A percentile compares a stretch with the other conserved stretches of the same genome.
Conservation (phyloP, 2,329 filamentous ascomycete species). For the Celoporthe dispersa region DNA sequence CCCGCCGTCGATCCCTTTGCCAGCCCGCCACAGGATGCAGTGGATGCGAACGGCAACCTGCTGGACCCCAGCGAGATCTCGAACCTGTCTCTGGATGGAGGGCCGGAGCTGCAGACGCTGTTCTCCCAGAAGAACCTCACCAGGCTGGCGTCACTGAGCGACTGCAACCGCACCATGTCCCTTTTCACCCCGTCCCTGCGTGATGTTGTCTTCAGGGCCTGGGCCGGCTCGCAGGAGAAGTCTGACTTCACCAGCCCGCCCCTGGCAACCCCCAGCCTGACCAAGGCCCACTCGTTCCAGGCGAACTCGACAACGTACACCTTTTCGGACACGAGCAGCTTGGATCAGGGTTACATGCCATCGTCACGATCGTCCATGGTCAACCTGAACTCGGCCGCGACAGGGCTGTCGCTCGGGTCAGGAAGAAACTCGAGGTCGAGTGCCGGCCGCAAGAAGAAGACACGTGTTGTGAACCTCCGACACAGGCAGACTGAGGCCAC, state of each 20-base stretch:
- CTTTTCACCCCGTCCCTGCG: conserved; percentile 89
- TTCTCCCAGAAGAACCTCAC: conserved; percentile 96
- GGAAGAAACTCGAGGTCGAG: conserved; percentile 63
- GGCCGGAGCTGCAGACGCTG: conserved; percentile 80
- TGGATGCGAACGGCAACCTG: conserved; percentile 79
- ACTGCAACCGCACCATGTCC: conserved; percentile 88
- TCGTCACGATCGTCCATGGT: conserved; percentile 67
- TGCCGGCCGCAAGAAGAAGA: conserved; percentile 78
- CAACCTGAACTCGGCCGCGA: conserved; percentile 63
- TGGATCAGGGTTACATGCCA: conserved; percentile 64
- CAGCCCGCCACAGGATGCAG: conserved; percentile 78
- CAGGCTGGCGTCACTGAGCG: conserved; percentile 78
- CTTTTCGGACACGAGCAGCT: conserved; percentile 72
- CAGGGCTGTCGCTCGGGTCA: conserved; percentile 66
- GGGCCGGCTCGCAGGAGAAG: conserved; percentile 79
- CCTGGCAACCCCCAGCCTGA: conserved; percentile 56
- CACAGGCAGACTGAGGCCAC: conserved; percentile 57
- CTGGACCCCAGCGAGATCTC: conserved; percentile 77
- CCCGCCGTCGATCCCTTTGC: conserved; percentile 78
- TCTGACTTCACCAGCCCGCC: conserved; percentile 61
- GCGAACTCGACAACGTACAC: conserved; percentile 69
- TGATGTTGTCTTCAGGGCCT: conserved; percentile 90
- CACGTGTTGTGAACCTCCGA: conserved; percentile 80
- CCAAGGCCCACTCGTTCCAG: conserved; percentile 66
- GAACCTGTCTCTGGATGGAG: conserved; percentile 76